Conservation (phyloP, 2,329 filamentous ascomycete species). For the Massarina eburnea region DNA sequence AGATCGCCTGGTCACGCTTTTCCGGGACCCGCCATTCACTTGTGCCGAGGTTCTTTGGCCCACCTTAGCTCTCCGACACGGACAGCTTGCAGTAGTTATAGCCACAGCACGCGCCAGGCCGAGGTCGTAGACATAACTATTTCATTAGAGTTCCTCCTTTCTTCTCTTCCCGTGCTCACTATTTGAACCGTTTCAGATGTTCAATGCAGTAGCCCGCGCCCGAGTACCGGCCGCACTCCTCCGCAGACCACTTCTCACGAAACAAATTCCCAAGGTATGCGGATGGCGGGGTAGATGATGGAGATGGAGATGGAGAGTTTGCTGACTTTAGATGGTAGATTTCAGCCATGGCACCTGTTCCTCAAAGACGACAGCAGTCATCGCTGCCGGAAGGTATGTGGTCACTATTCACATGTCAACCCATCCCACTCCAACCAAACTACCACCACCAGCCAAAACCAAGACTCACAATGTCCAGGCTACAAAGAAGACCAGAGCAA, state of each 20-base stretch:
- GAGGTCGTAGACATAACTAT: conserved; percentile 19
- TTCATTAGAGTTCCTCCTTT: conserved; percentile 2
- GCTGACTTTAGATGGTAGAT: conserved; percentile 20
- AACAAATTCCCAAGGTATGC: conserved; percentile 36
- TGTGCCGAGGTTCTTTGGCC: conserved; percentile 13
- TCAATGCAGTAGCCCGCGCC: conserved; percentile 44
- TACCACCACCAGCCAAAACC: conserved; percentile 2
- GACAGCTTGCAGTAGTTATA: conserved; percentile 14
- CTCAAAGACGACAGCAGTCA: conserved; percentile 45
- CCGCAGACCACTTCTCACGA: conserved; percentile 32
- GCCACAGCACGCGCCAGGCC: conserved; percentile 21
- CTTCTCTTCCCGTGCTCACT: conserved; percentile 10
- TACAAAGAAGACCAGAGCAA: conserved; percentile 80
- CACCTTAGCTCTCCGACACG: conserved; percentile 4
- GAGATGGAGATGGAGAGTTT: background rate
- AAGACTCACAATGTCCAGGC: conserved; percentile 50
- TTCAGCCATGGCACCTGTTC: conserved; percentile 37
- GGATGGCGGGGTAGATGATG: background rate
- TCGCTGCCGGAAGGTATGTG: conserved; percentile 50
- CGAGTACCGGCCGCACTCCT: conserved; percentile 42
- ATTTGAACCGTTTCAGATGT: conserved; percentile 34
- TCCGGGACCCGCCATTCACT: conserved; percentile 3
- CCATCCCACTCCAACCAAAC: background rate
- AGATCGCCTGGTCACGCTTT: background rate
- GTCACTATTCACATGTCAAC: conserved; percentile 17